Base-by-base conservation (phyloP, 129 eudicot genomes). In the Gnaphalium uliginosum region DNA sequence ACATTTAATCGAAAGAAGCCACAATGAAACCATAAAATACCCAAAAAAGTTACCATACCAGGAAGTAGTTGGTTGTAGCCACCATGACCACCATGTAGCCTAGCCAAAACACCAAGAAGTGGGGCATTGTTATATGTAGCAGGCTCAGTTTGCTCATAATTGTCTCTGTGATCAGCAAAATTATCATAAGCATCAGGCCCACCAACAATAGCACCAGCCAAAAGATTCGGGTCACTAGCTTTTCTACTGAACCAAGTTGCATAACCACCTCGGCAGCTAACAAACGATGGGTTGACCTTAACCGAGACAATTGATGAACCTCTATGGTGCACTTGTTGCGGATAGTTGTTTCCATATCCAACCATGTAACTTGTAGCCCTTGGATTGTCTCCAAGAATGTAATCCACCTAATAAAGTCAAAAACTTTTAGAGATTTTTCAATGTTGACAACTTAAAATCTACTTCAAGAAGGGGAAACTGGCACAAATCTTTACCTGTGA, bases 121-220 rank as follows among this genome's bases (percentile, higher is more conserved):
- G 98, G 98, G 17, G 98, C 98, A 43, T 91, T 94, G 91, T 94
- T 94, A 72, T 94, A 94, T 7, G 98, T 93, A 64, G 96, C 96
- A 18, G 98, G 96, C 84, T 93, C 98, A 0, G 98, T 94, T 72
- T 94, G 98, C 83, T 94, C 97, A 69, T 88, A 94, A 59, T 94
- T 94, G 63, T 85, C 91, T 66, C 98, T 88, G 59, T 94, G 82
- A 69, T 94, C 98, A 22, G 96, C 97, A 73, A 94, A 94, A 64
- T 88, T 91, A 78, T 94, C 98, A 64, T 94, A 91, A 29, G 93
- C 96, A 84, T 89, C 96, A 19, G 98, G 98, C 13, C 98, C 98
- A 41, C 98, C 98, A 82, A 93, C 98, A 81, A 88, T 80, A 23
- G 98, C 98, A 57, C 98, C 98, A 17, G 86, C 80, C 17, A 93